Percentiles rank a stretch among this genome's conserved stretches.
Evolutionary conservation across 179 eudicot genomes (phyloP).

Genomic region (Camellia oleifera): DNA sequence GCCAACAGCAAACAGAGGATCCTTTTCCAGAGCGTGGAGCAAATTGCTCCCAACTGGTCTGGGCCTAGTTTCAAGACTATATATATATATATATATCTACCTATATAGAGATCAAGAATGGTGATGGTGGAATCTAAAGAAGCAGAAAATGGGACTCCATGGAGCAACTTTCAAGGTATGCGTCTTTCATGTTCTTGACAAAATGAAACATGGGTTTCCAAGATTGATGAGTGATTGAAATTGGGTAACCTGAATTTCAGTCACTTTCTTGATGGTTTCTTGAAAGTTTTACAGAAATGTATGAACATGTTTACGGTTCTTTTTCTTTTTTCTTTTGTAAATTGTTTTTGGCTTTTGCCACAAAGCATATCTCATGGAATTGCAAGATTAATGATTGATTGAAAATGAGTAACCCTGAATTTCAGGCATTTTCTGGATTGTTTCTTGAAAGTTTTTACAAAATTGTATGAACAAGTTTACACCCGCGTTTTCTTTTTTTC

Average conservation of each 20-base stretch:
- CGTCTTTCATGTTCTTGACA: background rate
- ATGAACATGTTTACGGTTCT: no score
- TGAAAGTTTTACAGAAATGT: background rate
- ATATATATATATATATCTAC: background rate
- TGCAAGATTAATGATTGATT: background rate
- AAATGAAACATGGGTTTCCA: background rate
- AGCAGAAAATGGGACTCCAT: background rate
- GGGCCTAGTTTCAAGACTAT: background rate
- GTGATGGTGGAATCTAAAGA: conserved; percentile 15
- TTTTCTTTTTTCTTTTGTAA: background rate
- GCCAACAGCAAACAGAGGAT: background rate
- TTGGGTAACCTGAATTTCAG: background rate
- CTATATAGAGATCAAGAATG: conserved; percentile 10
- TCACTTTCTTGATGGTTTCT: background rate
- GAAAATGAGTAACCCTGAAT: background rate
- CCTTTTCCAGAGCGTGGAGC: background rate
- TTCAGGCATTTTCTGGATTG: no score
- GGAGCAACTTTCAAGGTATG: conserved; percentile 11
- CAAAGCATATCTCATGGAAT: background rate
- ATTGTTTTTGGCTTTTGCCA: background rate
- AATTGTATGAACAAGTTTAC: background rate
- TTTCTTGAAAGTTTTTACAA: background rate
- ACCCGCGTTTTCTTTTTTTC: no score
- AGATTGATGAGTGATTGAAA: background rate
- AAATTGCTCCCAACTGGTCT: background rate